Evolutionary conservation across 192 early-diverging fungal genomes (phyloP), one percentile per base, ranked within the genome.

Genomic region (Coemansia sp.): DNA sequence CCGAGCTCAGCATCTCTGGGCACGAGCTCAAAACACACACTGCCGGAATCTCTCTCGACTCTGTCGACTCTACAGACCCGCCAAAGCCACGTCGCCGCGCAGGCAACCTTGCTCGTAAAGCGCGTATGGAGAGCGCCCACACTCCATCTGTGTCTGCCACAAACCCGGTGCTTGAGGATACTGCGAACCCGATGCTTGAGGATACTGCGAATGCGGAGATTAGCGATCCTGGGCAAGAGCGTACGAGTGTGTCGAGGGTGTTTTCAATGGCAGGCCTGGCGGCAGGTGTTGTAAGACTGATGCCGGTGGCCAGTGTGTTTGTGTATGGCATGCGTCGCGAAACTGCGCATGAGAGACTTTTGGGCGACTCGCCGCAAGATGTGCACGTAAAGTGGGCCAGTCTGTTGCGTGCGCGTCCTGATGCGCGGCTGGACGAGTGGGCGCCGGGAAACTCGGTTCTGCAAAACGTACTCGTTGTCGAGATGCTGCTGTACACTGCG

Each of bases 21-120:
- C 40, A 44, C 15, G 40, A 44, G 40, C 40, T 44, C 15, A 44
- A 44, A 44, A 44, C 55, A 4, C 64, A 69, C 23, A 42, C 34
- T 3, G 49, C 66, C 1, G 76, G 64, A 3, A 65, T 70, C 37
- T 64, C 65, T 9, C 21, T 74, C 4, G 65, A 72, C 17, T 23
- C 48, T 17, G 26, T 34, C 14, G 60, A 42, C 12, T 34, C 26
- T 5, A 59, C 54, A 17, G 26, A 28, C 44, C 53, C 38, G 25
- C 37, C 21, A 12, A 31, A 46, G 5, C 73, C 65, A 12, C 65
- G 68, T 4, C 78, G 78, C 12, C 65, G 69, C 7, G 69, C 60
- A 20, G 78, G 78, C 21, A 81, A 81, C 50, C 62, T 81, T 17
- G 78, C 72, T 3, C 78, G 78, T 20, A 75, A 71, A 40, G 78